Conservation (phyloP, 2,329 filamentous ascomycete genomes). For the Colletotrichum cordylinicola region DNA sequence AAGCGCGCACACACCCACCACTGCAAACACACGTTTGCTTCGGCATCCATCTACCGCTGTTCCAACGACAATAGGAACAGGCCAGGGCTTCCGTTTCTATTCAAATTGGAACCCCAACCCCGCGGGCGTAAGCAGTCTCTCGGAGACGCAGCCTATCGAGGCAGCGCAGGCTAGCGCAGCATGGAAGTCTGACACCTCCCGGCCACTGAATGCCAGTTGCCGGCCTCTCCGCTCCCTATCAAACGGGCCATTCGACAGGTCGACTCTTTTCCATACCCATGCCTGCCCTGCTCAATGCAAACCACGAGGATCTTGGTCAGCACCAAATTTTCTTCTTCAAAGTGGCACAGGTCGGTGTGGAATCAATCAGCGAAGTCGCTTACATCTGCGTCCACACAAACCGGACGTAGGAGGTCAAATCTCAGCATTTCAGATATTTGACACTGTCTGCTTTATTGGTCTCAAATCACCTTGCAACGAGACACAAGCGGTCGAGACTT, state of each 20-base stretch:
- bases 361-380: not conserved
- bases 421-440: not conserved
- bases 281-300: not conserved
- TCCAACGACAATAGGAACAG: not conserved
- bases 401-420: not conserved
- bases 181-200: not conserved
- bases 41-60: not conserved
- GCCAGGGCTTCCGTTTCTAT: not conserved
- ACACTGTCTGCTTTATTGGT: not conserved
- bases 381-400: not conserved
- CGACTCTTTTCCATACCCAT: not conserved
- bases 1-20: not conserved
- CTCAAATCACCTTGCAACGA: not conserved
- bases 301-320: not conserved
- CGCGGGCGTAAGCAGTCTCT: not conserved
- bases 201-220: not conserved
- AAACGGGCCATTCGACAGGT: not conserved
- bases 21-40: not conserved
- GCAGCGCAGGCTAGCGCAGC: not conserved
- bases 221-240: not conserved
- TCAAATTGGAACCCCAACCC: not conserved
- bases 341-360: not conserved
- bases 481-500: not conserved
- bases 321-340: not conserved
- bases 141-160: not conserved